phyloP scores from a whole-genome alignment of 2,329 filamentous ascomycete species.

The Falciphora oryzae region DNA sequence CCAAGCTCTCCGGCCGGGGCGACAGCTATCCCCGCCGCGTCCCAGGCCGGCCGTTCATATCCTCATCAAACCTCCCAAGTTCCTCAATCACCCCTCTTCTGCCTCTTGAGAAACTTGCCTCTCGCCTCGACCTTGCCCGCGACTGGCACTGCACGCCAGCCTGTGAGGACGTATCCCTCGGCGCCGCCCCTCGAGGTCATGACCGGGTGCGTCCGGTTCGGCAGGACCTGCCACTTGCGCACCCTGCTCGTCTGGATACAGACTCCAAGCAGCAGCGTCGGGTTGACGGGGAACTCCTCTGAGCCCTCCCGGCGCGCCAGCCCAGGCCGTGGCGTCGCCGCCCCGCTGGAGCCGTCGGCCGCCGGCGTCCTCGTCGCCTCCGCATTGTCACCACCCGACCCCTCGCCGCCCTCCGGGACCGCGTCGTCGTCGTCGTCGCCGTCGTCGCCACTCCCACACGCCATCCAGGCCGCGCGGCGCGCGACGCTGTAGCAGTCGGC shows the following conservation, averaged over 20 bases:
- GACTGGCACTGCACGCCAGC: constrained; percentile 71
- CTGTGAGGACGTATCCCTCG: constrained; percentile 88
- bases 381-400: background rate
- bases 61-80: background rate
- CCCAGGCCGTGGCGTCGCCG: constrained; percentile 26
- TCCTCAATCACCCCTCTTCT: constrained; percentile 39
- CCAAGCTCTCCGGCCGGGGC: background rate
- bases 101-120: constrained; percentile 67
- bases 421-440: constrained; percentile 1
- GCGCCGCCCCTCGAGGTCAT: constrained; percentile 87
- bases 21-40: background rate
- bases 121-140: constrained; percentile 76
- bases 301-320: constrained; percentile 53
- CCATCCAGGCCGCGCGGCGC: constrained; percentile 67
- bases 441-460: background rate
- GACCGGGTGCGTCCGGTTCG: constrained; percentile 83
- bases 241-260: constrained; percentile 75
- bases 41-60: background rate
- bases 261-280: constrained; percentile 73
- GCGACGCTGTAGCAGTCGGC: constrained; percentile 81
- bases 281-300: constrained; percentile 81
- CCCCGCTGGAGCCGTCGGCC: constrained; percentile 34
- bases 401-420: constrained; percentile 3
- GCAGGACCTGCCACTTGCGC: constrained; percentile 83
- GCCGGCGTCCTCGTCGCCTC: constrained; percentile 44